These are phyloP conservation scores for Mycena albidolilacea DNA, from an alignment of 768 basidiomycete genomes.

Conservation along the genomic window DNA sequence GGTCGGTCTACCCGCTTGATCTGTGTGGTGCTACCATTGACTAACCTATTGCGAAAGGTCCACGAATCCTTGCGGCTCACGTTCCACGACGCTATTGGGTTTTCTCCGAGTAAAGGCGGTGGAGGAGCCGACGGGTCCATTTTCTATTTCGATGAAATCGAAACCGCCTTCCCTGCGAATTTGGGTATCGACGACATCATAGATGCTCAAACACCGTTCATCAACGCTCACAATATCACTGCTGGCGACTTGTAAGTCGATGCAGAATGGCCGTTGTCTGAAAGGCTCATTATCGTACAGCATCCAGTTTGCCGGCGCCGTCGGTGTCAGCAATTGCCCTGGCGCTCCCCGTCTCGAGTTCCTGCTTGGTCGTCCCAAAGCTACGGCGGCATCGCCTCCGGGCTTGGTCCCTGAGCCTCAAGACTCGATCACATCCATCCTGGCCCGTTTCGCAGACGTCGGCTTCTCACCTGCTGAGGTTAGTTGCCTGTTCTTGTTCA, in stretches of 20 bases:
- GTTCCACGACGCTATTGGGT: slow-evolving; percentile 40
- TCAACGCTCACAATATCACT: slow-evolving; percentile 46
- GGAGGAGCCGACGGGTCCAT: slow-evolving; percentile 55
- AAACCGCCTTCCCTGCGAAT: slow-evolving; percentile 53
- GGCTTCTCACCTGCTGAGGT: slow-evolving; percentile 27
- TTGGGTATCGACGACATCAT: slow-evolving; percentile 52
- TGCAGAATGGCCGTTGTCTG: no score
- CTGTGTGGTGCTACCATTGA: not conserved
- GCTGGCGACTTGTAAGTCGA: slow-evolving; percentile 53
- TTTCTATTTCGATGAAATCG: slow-evolving; percentile 51
- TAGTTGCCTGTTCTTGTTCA: slow-evolving; percentile 26
- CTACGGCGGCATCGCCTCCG: slow-evolving; percentile 36
- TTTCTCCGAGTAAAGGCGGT: slow-evolving; percentile 22
- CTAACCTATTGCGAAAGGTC: not conserved
- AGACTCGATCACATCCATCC: slow-evolving; percentile 40
- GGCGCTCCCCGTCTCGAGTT: slow-evolving; percentile 48
- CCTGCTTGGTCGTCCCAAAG: slow-evolving; percentile 45
- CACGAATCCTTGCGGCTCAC: slow-evolving; percentile 30
- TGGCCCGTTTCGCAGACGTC: slow-evolving; percentile 34
- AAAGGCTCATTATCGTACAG: slow-evolving; percentile 25
- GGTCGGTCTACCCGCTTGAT: not conserved
- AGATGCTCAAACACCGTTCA: slow-evolving; percentile 46
- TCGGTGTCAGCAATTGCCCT: not conserved
- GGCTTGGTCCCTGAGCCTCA: slow-evolving; percentile 43
- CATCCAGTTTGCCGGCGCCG: slow-evolving; percentile 49